Conservation (phyloP, 2,329 filamentous ascomycete genomes). For the Penicillium sp. region DNA sequence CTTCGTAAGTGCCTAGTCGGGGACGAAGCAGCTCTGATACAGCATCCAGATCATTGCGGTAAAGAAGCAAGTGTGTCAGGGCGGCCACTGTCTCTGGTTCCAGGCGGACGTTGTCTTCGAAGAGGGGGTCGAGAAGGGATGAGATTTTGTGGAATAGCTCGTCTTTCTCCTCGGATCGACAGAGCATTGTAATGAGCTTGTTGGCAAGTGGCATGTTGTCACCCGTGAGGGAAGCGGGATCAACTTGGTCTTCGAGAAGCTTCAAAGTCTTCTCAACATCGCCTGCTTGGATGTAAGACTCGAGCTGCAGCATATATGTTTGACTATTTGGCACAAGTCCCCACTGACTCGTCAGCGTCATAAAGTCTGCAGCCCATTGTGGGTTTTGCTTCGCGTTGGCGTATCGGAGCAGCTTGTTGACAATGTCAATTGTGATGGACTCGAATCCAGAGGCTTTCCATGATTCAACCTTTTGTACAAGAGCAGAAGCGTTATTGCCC, state of each 20-base stretch:
- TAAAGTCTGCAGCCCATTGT: constrained; percentile 72
- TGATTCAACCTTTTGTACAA: constrained; percentile 70
- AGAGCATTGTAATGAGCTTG: constrained; percentile 69
- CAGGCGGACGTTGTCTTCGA: constrained; percentile 68
- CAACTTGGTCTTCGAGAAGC: constrained; percentile 55
- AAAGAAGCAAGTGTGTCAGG: constrained; percentile 72
- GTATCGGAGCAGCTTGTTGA: constrained; percentile 74
- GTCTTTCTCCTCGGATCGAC: constrained; percentile 51
- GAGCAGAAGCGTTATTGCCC: constrained; percentile 70
- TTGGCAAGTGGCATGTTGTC: constrained; percentile 68
- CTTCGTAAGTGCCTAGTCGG: constrained; percentile 44
- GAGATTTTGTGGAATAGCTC: constrained; percentile 71
- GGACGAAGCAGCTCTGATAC: constrained; percentile 81
- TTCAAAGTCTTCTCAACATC: constrained; percentile 65
- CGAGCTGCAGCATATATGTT: constrained; percentile 74
- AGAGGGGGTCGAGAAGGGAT: constrained; percentile 70
- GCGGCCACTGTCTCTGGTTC: constrained; percentile 73
- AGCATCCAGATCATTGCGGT: constrained; percentile 74
- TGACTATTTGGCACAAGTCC: constrained; percentile 66
- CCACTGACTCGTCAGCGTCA: constrained; percentile 65
- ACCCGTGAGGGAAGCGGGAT: constrained; percentile 56
- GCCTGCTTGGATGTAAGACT: constrained; percentile 70
- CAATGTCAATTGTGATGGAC: constrained; percentile 66
- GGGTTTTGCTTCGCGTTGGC: constrained; percentile 71
- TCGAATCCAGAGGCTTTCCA: constrained; percentile 54